Evolutionary conservation across 1,284 basidiomycete species (phyloP).

Genomic region (Termitomyces sp.): DNA sequence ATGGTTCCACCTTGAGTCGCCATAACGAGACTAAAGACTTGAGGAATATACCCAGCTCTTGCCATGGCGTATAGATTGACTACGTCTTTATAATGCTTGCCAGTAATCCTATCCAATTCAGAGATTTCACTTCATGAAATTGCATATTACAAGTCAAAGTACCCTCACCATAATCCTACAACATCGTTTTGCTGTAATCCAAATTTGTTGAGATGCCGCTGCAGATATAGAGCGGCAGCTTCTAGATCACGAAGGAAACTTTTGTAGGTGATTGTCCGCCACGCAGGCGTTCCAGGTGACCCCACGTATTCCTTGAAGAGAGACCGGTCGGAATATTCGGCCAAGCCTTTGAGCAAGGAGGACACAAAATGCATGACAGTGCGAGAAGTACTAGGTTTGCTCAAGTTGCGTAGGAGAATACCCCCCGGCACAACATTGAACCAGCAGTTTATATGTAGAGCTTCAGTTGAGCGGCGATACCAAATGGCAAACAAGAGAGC

Average conservation of each 20-base stretch:
- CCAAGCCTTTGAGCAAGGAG: constrained; percentile 4
- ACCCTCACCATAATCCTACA: constrained; percentile 16
- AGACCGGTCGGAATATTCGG: constrained; percentile 1
- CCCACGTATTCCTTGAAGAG: constrained; percentile 19
- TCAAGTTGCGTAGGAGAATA: not conserved
- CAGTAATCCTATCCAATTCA: constrained; percentile 22
- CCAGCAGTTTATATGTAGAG: not conserved
- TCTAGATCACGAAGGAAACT: constrained; percentile 13
- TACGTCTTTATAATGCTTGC: constrained; percentile 20
- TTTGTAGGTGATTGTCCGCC: constrained; percentile 15
- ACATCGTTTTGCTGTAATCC: constrained; percentile 10
- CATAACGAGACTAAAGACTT: constrained; percentile 23
- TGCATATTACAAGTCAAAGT: not conserved
- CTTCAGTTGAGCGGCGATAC: too few relatives aligned
- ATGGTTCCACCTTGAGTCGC: constrained; percentile 15
- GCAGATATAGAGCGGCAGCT: constrained; percentile 8
- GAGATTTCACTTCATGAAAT: not conserved
- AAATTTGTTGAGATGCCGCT: constrained; percentile 1
- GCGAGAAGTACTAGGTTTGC: not conserved
- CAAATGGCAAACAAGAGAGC: too few relatives aligned
- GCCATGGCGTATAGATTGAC: constrained; percentile 23
- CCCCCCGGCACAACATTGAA: not conserved
- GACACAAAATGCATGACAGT: constrained; percentile 13
- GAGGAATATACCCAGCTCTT: constrained; percentile 26
- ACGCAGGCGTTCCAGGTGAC: constrained; percentile 6